Conservation (phyloP, 2,329 filamentous ascomycete species). For the Ascochyta lentis region DNA sequence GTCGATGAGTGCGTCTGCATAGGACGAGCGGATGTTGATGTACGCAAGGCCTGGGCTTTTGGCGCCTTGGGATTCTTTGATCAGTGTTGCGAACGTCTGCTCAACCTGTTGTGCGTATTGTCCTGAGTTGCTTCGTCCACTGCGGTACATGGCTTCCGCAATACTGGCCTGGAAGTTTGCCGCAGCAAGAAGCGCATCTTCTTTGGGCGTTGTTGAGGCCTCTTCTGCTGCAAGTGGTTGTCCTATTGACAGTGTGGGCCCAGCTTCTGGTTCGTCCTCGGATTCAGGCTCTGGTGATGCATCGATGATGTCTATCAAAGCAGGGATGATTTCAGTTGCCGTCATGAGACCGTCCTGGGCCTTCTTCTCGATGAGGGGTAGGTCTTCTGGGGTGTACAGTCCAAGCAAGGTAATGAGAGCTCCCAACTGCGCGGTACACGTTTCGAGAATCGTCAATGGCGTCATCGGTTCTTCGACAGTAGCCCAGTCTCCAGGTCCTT, state of each 20-base stretch:
- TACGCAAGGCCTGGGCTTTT: conserved; percentile 58
- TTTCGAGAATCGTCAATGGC: conserved; percentile 70
- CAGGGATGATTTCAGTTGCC: conserved; percentile 60
- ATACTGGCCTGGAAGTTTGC: conserved; percentile 65
- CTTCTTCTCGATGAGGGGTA: conserved; percentile 62
- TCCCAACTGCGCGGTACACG: conserved; percentile 66
- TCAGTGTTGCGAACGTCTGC: conserved; percentile 42
- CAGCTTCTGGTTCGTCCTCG: conserved; percentile 37
- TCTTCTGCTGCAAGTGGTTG: conserved; percentile 27
- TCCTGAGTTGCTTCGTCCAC: conserved; percentile 55
- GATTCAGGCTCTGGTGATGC: conserved; percentile 22
- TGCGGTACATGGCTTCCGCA: conserved; percentile 64
- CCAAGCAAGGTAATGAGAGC: conserved; percentile 56
- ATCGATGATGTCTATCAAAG: conserved; percentile 55
- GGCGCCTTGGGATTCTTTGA: conserved; percentile 55
- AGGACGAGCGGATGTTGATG: conserved; percentile 60
- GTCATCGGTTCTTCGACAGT: conserved; percentile 72
- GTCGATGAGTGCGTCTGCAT: conserved; percentile 63
- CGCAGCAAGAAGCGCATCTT: conserved; percentile 61
- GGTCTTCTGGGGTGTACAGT: conserved; percentile 55
- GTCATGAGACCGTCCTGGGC: conserved; percentile 63
- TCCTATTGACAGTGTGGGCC: conserved; percentile 44
- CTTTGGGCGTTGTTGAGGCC: conserved; percentile 49
- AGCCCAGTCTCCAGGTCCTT: conserved; percentile 66
- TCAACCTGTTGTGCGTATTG: conserved; percentile 59